Evolutionary conservation across 257 asterid genomes (phyloP).

Genomic region (Primulina eburnea): DNA sequence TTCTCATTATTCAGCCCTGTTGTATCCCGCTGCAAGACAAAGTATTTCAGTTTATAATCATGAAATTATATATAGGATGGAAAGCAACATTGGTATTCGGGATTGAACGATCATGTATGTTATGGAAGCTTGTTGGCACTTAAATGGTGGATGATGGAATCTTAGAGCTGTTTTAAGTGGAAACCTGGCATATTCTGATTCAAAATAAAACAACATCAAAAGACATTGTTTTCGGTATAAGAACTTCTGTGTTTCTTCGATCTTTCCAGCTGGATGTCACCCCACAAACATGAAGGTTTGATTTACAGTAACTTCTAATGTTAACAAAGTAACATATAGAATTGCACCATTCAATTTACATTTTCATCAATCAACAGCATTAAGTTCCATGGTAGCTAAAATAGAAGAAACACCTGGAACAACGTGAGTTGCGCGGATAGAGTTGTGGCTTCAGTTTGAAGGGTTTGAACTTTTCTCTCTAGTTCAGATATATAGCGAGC

Average conservation of each 20-base stretch:
- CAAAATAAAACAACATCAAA: no score
- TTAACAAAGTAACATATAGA: not conserved
- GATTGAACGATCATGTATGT: no score
- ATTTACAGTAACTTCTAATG: not conserved
- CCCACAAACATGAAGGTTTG: not conserved
- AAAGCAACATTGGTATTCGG: not conserved
- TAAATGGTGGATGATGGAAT: no score
- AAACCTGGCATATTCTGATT: no score
- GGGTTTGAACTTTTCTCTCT: conserved; percentile 96
- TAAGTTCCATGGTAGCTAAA: not conserved
- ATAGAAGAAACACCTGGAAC: conserved; percentile 53
- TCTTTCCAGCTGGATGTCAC: not conserved
- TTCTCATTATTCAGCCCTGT: conserved; percentile 79
- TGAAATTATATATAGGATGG: not conserved
- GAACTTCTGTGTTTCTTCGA: not conserved
- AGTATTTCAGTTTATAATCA: not conserved
- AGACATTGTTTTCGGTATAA: not conserved
- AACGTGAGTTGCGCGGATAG: conserved; percentile 79
- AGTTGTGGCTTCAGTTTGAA: conserved; percentile 87
- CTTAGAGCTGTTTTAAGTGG: no score
- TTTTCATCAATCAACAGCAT: not conserved
- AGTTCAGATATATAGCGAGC: conserved; percentile 80
- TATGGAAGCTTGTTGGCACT: no score
- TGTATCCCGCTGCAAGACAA: conserved; percentile 74
- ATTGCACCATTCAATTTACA: not conserved